Conservation (phyloP, 495 filamentous ascomycete species). For the Talaromyces borbonicus region DNA sequence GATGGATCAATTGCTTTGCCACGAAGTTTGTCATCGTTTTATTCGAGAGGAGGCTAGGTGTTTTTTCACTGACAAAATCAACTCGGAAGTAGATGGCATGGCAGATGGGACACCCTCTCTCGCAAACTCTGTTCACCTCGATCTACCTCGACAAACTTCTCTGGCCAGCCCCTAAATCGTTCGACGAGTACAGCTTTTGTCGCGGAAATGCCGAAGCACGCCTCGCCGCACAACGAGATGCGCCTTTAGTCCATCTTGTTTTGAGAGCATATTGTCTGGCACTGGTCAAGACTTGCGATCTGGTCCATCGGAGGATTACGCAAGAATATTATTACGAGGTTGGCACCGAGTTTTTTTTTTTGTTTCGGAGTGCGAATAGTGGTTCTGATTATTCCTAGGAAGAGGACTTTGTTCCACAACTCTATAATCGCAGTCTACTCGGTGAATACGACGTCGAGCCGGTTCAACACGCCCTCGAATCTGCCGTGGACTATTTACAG, state of each 20-base stretch:
- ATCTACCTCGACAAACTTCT: slow-evolving; percentile 82
- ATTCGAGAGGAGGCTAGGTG: neutral
- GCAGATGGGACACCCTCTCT: slow-evolving; percentile 89
- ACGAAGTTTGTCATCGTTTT: slow-evolving; percentile 57
- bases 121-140: slow-evolving; percentile 91
- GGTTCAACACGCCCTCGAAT: slow-evolving; percentile 49
- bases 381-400: slow-evolving; percentile 46
- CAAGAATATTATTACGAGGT: slow-evolving; percentile 85
- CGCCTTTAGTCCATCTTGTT: slow-evolving; percentile 51
- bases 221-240: slow-evolving; percentile 18
- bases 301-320: slow-evolving; percentile 64
- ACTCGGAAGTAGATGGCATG: slow-evolving; percentile 72
- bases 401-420: slow-evolving; percentile 89
- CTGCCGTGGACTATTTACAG: slow-evolving; percentile 46
- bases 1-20: slow-evolving; percentile 85
- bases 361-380: slow-evolving; percentile 3
- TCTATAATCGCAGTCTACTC: slow-evolving; percentile 72
- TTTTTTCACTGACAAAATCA: slow-evolving; percentile 2
- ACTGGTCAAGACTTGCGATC: slow-evolving; percentile 71
- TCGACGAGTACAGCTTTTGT: slow-evolving; percentile 63
- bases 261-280: slow-evolving; percentile 81
- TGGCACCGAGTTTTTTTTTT: slow-evolving; percentile 13
- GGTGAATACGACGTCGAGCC: slow-evolving; percentile 46
- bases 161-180: slow-evolving; percentile 52
- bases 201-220: slow-evolving; percentile 28